phyloP scores from a whole-genome alignment of 192 early-diverging fungal genomes.

The Spinellus fusiger region DNA sequence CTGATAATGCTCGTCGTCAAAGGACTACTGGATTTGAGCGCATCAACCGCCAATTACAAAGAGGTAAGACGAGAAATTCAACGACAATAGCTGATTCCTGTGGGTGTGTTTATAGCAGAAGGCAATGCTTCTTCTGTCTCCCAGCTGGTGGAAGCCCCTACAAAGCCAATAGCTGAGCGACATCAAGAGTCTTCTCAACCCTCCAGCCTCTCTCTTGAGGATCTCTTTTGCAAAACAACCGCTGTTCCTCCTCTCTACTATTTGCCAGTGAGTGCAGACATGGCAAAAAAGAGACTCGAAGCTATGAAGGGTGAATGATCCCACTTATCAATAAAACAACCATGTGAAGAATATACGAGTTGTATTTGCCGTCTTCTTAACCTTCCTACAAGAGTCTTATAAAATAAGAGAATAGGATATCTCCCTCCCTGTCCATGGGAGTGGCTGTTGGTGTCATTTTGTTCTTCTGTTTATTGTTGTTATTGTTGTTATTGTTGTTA shows the following conservation, averaged over 20 bases:
- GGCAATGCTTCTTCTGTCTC: neutral
- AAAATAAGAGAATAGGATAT: too few species aligned
- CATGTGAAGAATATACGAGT: too few species aligned
- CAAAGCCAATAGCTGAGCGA: neutral
- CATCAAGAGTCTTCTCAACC: neutral
- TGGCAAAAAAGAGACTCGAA: conserved; percentile 13
- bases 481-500: too few species aligned
- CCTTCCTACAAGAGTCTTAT: too few species aligned
- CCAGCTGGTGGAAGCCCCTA: neutral
- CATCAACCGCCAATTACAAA: conserved; percentile 25
- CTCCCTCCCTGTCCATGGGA: too few species aligned
- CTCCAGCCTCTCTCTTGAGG: conserved; percentile 15
- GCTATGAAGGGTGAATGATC: neutral
- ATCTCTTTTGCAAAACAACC: conserved; percentile 25
- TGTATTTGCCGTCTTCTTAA: too few species aligned
- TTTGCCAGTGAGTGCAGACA: conserved; percentile 15
- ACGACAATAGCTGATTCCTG: too few species aligned
- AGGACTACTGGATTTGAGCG: conserved; percentile 20
- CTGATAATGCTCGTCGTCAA: neutral
- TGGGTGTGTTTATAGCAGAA: neutral
- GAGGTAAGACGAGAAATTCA: too few species aligned
- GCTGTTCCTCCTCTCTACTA: conserved; percentile 26
- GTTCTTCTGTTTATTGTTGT: too few species aligned
- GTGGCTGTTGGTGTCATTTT: too few species aligned
- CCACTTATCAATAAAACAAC: neutral